Percentiles rank a stretch among this genome's conserved stretches.
Conservation (phyloP, 2,329 filamentous ascomycete genomes). For the Periconia sp. region DNA sequence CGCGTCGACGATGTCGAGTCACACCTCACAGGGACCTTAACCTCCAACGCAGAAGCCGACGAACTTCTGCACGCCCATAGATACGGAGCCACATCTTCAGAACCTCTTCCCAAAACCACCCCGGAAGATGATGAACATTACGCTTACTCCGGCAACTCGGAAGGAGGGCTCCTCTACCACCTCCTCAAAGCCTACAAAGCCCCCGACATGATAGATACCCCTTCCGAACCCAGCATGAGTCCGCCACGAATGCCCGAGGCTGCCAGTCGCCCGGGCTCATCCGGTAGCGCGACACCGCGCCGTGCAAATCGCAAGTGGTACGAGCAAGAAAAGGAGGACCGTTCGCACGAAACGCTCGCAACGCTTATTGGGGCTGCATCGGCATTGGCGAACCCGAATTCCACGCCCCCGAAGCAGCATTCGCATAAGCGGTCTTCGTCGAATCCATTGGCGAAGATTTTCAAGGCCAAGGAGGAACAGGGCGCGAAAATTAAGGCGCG, state of each 20-base stretch:
- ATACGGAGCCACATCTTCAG: slow-evolving; percentile 1
- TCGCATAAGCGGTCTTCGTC: slow-evolving; percentile 20
- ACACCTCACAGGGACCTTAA: slow-evolving; percentile 11
- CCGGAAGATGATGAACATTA: slow-evolving; percentile 22
- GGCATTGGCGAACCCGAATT: slow-evolving; percentile 30
- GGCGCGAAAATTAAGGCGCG: slow-evolving; percentile 61
- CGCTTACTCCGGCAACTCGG: slow-evolving; percentile 27
- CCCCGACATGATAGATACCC: slow-evolving; percentile 16
- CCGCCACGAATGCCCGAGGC: slow-evolving; percentile 17
- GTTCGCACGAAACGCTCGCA: slow-evolving; percentile 33
- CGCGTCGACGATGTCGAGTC: slow-evolving; percentile 16
- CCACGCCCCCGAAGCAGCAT: slow-evolving; percentile 6
- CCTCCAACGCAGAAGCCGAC: slow-evolving; percentile 21
- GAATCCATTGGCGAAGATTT: slow-evolving; percentile 26
- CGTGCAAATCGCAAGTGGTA: slow-evolving; percentile 30
- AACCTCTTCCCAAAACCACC: slow-evolving; percentile 8
- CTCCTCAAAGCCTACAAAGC: slow-evolving; percentile 35
- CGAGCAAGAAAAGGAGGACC: slow-evolving; percentile 24
- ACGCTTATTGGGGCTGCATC: slow-evolving; percentile 32
- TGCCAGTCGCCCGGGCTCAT: slow-evolving; percentile 9
- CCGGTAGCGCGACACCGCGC: slow-evolving; percentile 27
- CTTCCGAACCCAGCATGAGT: slow-evolving; percentile 18
- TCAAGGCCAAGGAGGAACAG: slow-evolving; percentile 44
- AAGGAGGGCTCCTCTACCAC: slow-evolving; percentile 36
- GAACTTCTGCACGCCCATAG: slow-evolving; percentile 25